Evolutionary conservation across 2,329 filamentous ascomycete genomes (phyloP), one percentile per base, ranked within the genome.

Genomic region (Arachnomyces sp.): DNA sequence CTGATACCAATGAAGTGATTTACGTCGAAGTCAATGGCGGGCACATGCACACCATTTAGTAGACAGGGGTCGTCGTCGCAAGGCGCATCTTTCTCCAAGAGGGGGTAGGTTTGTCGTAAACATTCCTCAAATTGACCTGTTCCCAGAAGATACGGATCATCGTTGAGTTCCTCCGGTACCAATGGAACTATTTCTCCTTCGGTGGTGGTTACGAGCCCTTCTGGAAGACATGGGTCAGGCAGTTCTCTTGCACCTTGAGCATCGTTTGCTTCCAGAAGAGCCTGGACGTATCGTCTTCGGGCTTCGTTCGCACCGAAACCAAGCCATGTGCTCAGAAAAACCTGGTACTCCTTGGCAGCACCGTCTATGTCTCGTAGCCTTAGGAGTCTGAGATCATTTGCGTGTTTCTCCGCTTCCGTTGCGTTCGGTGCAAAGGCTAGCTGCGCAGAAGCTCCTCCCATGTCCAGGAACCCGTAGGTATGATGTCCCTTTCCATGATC

Each of bases 1-100:
- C 90, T 96, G 3, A 98, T 90, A 8, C 92, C 92, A 18, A 98
- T 82, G 55, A 98, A 98, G 60, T 95, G 93, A 54, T 98, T 98
- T 28, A 96, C 82, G 46, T 92, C 83, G 56, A 96, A 98, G 59
- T 98, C 92, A 48, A 98, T 95, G 3, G 87, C 86, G 1, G 92
- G 92, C 1, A 92, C 88, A 57, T 96, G 88, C 47, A 90, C 80
- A 1, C 92, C 89, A 52, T 95, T 86, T 30, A 98, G 72, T 28
- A 98, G 69, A 61, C 92, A 98, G 0, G 93, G 92, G 17, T 82
- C 66, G 54, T 95, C 84, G 3, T 77, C 67, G 56, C 92, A 98
- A 1, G 85, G 80, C 39, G 82, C 80, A 56, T 96, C 86, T 64
- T 95, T 95, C 52, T 89, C 86, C 7, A 98, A 71, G 3, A 98